These are phyloP conservation scores for Ceratobasidium sp. DNA, from an alignment of 1,284 basidiomycete genomes.

Conservation along the genomic window DNA sequence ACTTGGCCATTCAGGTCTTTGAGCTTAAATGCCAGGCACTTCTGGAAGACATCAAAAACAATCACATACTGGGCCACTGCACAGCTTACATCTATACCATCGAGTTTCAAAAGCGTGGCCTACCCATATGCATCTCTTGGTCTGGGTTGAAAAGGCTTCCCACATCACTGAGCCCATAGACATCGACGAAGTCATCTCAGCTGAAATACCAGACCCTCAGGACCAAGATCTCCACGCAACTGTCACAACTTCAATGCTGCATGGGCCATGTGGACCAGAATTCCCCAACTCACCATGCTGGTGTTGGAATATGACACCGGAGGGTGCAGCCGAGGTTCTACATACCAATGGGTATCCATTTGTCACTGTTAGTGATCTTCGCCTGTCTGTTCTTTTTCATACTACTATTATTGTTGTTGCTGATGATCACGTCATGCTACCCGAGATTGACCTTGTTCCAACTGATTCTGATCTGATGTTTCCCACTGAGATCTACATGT, in stretches of 20 bases:
- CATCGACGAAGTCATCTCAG: constrained; percentile 58
- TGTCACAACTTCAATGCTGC: constrained; percentile 58
- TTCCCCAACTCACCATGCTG: constrained; percentile 57
- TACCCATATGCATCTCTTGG: constrained; percentile 63
- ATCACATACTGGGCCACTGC: constrained; percentile 53
- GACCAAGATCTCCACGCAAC: constrained; percentile 57
- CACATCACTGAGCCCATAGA: constrained; percentile 54
- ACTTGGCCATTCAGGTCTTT: constrained; percentile 62
- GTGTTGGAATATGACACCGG: no score
- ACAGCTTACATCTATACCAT: constrained; percentile 60
- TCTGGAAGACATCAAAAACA: constrained; percentile 56
- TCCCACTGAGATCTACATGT: no score
- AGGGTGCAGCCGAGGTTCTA: neutral
- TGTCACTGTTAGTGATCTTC: no score
- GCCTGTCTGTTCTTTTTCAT: no score
- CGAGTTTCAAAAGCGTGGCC: constrained; percentile 64
- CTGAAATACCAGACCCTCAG: constrained; percentile 58
- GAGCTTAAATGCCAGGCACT: constrained; percentile 57
- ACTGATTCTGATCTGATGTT: no score
- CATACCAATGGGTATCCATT: no score
- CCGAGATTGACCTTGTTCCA: no score
- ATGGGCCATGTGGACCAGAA: constrained; percentile 59
- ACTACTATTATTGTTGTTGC: no score
- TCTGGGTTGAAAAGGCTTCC: constrained; percentile 51
- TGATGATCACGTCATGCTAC: no score